A percentile compares a stretch with the other conserved stretches of the same genome.
Evolutionary conservation across 2,329 filamentous ascomycete species (phyloP).

Genomic region (Trichoderma sp.): DNA sequence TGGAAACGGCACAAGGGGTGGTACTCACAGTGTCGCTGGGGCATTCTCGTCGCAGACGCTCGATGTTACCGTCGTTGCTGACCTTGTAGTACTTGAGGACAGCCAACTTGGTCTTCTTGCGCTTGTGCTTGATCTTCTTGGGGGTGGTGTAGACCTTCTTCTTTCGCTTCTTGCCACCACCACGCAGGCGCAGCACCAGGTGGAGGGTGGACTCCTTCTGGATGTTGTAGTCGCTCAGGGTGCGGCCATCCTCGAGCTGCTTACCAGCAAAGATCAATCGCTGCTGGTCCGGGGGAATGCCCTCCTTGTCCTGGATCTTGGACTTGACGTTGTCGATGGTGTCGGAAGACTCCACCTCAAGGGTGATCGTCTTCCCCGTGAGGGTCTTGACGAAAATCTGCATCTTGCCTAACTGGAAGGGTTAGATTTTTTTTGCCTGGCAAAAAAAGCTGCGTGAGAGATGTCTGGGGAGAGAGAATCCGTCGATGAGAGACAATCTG

Average conservation of each 20-base stretch:
- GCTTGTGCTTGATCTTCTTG: slow-evolving; percentile 99
- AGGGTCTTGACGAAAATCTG: slow-evolving; percentile 82
- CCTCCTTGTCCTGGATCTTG: slow-evolving; percentile 99
- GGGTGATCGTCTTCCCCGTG: slow-evolving; percentile 99
- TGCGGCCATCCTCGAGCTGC: slow-evolving; percentile 99
- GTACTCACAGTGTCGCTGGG: slow-evolving; percentile 78
- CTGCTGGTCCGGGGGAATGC: slow-evolving; percentile 98
- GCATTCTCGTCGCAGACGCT: slow-evolving; percentile 98
- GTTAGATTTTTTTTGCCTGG: slow-evolving; percentile 41
- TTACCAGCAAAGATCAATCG: slow-evolving; percentile 99
- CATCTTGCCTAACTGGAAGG: slow-evolving; percentile 62
- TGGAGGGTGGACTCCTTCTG: slow-evolving; percentile 99
- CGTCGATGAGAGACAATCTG: neutral
- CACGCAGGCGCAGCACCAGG: slow-evolving; percentile 95
- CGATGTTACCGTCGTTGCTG: slow-evolving; percentile 98
- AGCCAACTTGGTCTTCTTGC: slow-evolving; percentile 99
- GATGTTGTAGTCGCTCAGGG: slow-evolving; percentile 99
- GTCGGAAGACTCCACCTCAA: slow-evolving; percentile 99
- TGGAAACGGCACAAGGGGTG: neutral
- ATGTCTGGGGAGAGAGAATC: neutral
- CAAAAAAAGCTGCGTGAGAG: neutral
- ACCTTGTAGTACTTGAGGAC: slow-evolving; percentile 99
- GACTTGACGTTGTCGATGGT: slow-evolving; percentile 99
- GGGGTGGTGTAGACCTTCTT: slow-evolving; percentile 99
- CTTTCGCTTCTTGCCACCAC: slow-evolving; percentile 99